phyloP scores from a whole-genome alignment of 1,284 basidiomycete genomes.

The Schizophyllum amplum region DNA sequence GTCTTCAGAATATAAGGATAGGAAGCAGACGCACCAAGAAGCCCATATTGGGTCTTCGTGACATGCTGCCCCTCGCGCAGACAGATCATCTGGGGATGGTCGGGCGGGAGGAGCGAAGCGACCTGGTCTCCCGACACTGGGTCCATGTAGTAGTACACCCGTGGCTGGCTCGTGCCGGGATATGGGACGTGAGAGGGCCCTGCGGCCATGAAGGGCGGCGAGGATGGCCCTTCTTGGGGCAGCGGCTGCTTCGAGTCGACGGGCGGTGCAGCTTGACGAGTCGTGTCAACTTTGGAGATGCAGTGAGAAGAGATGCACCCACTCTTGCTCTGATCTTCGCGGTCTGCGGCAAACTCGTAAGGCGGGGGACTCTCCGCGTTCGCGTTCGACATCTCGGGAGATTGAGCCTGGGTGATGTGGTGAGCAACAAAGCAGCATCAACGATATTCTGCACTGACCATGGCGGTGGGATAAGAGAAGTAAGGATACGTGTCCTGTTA shows the following conservation, averaged over 20 bases:
- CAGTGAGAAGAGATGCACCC: too few relatives aligned
- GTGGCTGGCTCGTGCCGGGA: slow-evolving; percentile 19
- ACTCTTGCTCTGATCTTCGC: too few relatives aligned
- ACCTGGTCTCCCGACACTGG: slow-evolving; percentile 34
- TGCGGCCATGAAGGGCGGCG: slow-evolving; percentile 6
- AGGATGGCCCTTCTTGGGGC: too few relatives aligned
- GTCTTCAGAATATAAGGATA: slow-evolving; percentile 1
- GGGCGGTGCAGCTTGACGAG: too few relatives aligned
- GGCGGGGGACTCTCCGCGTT: slow-evolving; percentile 11
- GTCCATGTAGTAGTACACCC: slow-evolving; percentile 38
- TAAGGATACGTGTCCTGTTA: too few relatives aligned
- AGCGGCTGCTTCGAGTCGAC: too few relatives aligned
- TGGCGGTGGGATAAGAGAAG: too few relatives aligned
- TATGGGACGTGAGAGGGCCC: slow-evolving; percentile 25
- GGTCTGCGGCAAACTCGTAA: slow-evolving; percentile 29
- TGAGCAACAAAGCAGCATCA: too few relatives aligned
- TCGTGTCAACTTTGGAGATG: too few relatives aligned
- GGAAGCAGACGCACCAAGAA: slow-evolving; percentile 45
- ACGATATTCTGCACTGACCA: too few relatives aligned
- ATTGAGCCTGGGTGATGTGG: too few relatives aligned
- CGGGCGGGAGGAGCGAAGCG: slow-evolving; percentile 49
- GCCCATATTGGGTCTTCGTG: slow-evolving; percentile 50
- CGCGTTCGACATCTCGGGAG: not conserved
- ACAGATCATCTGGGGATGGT: slow-evolving; percentile 75
- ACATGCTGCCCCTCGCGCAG: slow-evolving; percentile 64